Evolutionary conservation across 192 early-diverging fungal genomes (phyloP), one percentile per base, ranked within the genome.

Genomic region (Glomus cerebriforme): DNA sequence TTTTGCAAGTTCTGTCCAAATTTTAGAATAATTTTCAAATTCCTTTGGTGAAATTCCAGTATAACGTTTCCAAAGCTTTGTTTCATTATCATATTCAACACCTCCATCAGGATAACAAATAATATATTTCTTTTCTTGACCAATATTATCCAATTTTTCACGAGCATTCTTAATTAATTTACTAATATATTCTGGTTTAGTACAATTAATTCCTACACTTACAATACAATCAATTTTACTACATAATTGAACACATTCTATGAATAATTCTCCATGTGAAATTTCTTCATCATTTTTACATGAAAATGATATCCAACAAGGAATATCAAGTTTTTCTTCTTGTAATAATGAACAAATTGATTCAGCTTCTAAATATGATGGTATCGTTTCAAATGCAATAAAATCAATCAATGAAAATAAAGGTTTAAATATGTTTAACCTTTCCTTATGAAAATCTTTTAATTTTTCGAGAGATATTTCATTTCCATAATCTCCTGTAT

Each of bases 321-420:
- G 54, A 10, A 47, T n/a, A 17, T 78, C 77, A n/a, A 59, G 29
- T 24, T 81, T 63, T 1, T 71, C 24, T 17, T 81, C 69, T 2
- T 34, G 45, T 6, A 91, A 64, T n/a, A 88, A 75, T 58, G 78
- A 17, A 10, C 85, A 80, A 49, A 94, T 88, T 0, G 87, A 86
- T 9, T 70, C 32, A 12, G 86, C 86, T 78, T 94, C 93, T 12
- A 78, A 74, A 13, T 85, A 76, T 24, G 85, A 89, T 22, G 93
- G 93, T 8, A 94, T 85, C 0, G 93, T 94, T 79, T 94, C 93
- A 71, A 94, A 88, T 7, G 90, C 83, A 34, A 94, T 75, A 1
- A 94, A 76, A 79, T 94, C 92, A 43, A 89, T 74, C 19, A 76
- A 70, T 17, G 63, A 13, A 47, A 77, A 77, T 19, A 47, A n/a